Conservation (phyloP, 495 filamentous ascomycete genomes). For the Neurospora pannonica region DNA sequence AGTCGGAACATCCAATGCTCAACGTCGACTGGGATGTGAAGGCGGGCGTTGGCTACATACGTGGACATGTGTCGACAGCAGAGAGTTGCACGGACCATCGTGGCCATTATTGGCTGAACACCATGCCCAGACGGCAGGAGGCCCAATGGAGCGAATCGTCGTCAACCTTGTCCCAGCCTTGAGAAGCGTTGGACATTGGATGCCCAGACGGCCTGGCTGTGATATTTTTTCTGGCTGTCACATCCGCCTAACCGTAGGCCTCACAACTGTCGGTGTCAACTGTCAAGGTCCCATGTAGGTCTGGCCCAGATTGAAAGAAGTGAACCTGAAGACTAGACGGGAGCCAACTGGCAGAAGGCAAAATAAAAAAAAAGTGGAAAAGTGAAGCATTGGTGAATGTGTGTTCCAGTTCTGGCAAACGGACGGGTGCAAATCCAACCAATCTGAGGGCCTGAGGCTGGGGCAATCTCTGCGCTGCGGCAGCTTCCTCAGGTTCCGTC, state of each 20-base stretch:
- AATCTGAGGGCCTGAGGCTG: neutral
- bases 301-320: neutral
- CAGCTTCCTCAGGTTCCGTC: neutral
- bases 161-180: neutral
- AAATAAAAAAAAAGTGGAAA: neutral
- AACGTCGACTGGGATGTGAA: neutral
- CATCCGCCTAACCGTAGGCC: neutral
- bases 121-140: neutral
- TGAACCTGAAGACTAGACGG: neutral
- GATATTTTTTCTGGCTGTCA: neutral
- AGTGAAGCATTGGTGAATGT: neutral
- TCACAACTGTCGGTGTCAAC: neutral
- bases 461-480: neutral
- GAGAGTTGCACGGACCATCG: neutral
- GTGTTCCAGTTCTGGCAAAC: neutral
- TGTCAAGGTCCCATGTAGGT: neutral
- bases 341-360: neutral
- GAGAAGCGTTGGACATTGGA: neutral
- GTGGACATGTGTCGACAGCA: constrained; percentile 5
- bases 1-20: neutral
- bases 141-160: neutral
- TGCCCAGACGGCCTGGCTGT: neutral
- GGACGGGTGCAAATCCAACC: neutral
- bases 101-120: neutral
- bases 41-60: constrained; percentile 9